Evolutionary conservation across 306 rosid genomes (phyloP), one percentile per base, ranked within the genome.

Genomic region (Medicago truncatula): DNA sequence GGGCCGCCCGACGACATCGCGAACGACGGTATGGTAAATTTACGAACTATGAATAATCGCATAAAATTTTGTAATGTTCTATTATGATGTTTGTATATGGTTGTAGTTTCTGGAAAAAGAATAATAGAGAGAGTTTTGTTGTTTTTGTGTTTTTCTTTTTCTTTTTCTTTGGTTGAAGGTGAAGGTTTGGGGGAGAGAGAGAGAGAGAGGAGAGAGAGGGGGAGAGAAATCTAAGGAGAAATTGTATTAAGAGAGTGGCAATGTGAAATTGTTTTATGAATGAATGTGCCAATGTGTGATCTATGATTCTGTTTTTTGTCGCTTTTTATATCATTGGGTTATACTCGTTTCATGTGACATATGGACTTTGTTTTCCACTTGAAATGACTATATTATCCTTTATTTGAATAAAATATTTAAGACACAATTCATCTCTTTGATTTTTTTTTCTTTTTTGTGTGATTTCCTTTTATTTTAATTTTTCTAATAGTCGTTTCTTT

Each of bases 1-100:
- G 84, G 68, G 80, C 83, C 89, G 80, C 86, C 86, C 75, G 90
- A 72, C 70, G 92, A 73, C 95, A 87, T 89, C 57, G 76, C 57
- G 36, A 43, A 43, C 11, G 54, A 16, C 76, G 61, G 9, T n/a
- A 36, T 18, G 84, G 17, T 74, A 44, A 61, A 43, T 34, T 60
- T 2, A 4, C 8, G 38, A 67, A 46, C 5, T 0, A 9, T 3
- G 25, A 38, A 64, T 43, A 43, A 40, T 8, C 11, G 12, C 8
- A 8, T 40, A 46, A 13, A 15, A 46, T 46, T 46, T 46, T 46
- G 52, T 34, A 41, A 34, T n/a, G 40, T 20, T 47, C 54, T 10
- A 25, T 25, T 21, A 23, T 23, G 28, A 23, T 23, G 28, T 1
- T 23, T 28, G 31, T 28, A 25, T 76, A 60, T 64, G 73, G 66